A percentile compares a stretch with the other conserved stretches of the same genome.
These are phyloP conservation scores for Suhomyces kunorum DNA, from an alignment of 1,139 yeast species.

Conservation along the genomic window DNA sequence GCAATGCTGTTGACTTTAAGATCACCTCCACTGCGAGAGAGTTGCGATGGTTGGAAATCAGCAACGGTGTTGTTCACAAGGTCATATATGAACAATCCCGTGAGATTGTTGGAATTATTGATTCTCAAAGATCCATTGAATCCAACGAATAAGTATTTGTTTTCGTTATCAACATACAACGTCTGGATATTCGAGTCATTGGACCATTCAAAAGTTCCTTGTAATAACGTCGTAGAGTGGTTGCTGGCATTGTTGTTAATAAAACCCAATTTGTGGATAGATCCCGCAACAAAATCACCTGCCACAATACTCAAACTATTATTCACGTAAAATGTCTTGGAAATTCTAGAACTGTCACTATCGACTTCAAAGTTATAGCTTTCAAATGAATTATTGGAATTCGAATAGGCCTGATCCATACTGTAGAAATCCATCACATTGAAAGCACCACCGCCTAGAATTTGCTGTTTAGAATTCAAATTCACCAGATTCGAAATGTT, in stretches of 20 bases:
- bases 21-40: slow-evolving; percentile 27
- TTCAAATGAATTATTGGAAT: slow-evolving; percentile 24
- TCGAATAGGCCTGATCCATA: slow-evolving; percentile 34
- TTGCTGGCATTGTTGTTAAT: slow-evolving; percentile 33
- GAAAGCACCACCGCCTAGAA: slow-evolving; percentile 45
- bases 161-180: slow-evolving; percentile 41
- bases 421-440: slow-evolving; percentile 37
- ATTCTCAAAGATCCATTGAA: slow-evolving; percentile 47
- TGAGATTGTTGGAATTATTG: slow-evolving; percentile 23
- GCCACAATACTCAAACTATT: slow-evolving; percentile 54
- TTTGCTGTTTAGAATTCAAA: slow-evolving; percentile 29
- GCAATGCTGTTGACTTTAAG: slow-evolving; percentile 55
- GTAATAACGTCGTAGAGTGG: slow-evolving; percentile 26
- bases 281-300: slow-evolving; percentile 35
- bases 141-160: slow-evolving; percentile 50
- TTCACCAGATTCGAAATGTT: slow-evolving; percentile 37
- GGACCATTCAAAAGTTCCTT: slow-evolving; percentile 41
- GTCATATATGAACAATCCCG: slow-evolving; percentile 57
- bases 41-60: slow-evolving; percentile 50
- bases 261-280: slow-evolving; percentile 38
- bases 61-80: slow-evolving; percentile 41
- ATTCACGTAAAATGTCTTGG: slow-evolving; percentile 46
- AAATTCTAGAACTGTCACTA: slow-evolving; percentile 40
- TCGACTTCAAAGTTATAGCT: slow-evolving; percentile 24
- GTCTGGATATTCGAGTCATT: slow-evolving; percentile 36